Conservation (phyloP, 2,329 filamentous ascomycete genomes). For the Aotearoamyces nothofagi region DNA sequence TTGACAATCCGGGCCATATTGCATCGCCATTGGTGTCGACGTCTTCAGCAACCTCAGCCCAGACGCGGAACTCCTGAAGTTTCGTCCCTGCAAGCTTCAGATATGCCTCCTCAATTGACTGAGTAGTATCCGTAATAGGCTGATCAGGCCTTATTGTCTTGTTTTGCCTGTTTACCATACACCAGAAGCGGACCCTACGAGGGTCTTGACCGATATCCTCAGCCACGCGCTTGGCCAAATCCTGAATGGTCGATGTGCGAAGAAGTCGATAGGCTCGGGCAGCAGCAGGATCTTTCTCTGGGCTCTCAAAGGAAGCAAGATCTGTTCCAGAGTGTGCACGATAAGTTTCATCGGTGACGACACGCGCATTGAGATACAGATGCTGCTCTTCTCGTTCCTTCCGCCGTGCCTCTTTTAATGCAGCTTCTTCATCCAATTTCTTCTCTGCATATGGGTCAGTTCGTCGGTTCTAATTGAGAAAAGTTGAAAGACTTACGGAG, state of each 20-base stretch:
- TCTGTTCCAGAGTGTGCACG: slow-evolving; percentile 72
- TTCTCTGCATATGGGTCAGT: slow-evolving; percentile 33
- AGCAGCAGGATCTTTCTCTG: slow-evolving; percentile 43
- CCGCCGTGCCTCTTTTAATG: slow-evolving; percentile 55
- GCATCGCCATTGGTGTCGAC: slow-evolving; percentile 52
- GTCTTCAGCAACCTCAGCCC: slow-evolving; percentile 66
- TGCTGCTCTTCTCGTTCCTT: slow-evolving; percentile 92
- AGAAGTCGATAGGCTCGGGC: slow-evolving; percentile 61
- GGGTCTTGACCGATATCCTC: slow-evolving; percentile 53
- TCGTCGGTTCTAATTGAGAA: background rate
- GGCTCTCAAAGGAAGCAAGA: slow-evolving; percentile 50
- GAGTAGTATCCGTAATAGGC: slow-evolving; percentile 61
- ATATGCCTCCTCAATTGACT: slow-evolving; percentile 63
- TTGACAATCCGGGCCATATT: slow-evolving; percentile 52
- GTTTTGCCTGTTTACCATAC: slow-evolving; percentile 97
- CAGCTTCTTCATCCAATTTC: slow-evolving; percentile 69
- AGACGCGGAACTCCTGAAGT: slow-evolving; percentile 58
- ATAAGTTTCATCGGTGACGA: slow-evolving; percentile 74
- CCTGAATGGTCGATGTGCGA: slow-evolving; percentile 57
- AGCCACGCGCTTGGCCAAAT: slow-evolving; percentile 59
- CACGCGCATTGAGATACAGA: slow-evolving; percentile 72
- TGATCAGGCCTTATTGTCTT: slow-evolving; percentile 89
- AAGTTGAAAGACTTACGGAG: slow-evolving; percentile 39
- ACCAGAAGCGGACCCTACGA: slow-evolving; percentile 69
- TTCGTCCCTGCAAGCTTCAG: slow-evolving; percentile 52